phyloP scores from a whole-genome alignment of 73 alveolate species.

The Breviolum minutum region DNA sequence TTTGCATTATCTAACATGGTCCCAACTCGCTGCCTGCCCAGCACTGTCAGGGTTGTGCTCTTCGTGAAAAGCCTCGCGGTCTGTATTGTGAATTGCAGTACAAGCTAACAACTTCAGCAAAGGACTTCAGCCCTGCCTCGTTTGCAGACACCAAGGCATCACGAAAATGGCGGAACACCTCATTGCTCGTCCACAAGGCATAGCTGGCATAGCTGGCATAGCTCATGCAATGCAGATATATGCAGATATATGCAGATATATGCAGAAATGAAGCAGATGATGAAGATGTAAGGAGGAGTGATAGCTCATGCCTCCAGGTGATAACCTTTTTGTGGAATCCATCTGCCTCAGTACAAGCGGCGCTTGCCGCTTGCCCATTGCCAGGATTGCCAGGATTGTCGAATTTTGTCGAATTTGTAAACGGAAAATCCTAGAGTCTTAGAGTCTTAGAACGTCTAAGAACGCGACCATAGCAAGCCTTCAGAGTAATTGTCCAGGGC shows the following conservation, averaged over 20 bases:
- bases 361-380: too few species aligned
- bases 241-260: too few species aligned
- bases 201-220: not conserved
- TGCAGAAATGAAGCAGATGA: not conserved
- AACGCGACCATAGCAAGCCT: conserved; percentile 52
- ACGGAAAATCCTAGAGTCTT: not conserved
- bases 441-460: too few species aligned
- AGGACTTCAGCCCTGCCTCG: not conserved
- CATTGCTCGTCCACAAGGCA: not conserved
- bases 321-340: conserved; percentile 78
- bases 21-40: not conserved
- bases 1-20: not conserved
- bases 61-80: conserved; percentile 32
- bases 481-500: conserved; percentile 72
- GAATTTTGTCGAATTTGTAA: not conserved
- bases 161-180: conserved; percentile 26
- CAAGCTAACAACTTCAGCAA: not conserved
- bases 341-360: conserved; percentile 29
- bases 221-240: not conserved
- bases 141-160: not conserved
- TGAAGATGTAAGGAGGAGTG: not conserved
- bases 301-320: conserved; percentile 42
- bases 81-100: not conserved
- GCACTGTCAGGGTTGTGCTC: conserved; percentile 32
- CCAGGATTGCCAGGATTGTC: not conserved